Base-by-base conservation (phyloP, 1,284 basidiomycete species). In the Ustilago xerochloae region DNA sequence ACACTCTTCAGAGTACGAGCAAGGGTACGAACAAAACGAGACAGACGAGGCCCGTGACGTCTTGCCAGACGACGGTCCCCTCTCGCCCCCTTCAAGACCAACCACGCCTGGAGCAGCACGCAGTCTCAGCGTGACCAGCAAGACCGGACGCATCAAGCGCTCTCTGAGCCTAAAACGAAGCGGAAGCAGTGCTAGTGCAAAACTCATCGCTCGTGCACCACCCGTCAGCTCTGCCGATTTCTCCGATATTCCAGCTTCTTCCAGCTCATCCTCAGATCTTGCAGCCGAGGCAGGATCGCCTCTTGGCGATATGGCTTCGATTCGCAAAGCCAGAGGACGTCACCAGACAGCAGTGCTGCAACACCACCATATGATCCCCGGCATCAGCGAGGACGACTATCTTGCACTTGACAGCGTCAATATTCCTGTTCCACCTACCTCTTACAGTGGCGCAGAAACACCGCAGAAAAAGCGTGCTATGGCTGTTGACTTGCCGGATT, bases 141-240 rank as follows among this genome's bases (percentile, higher is more conserved):
- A 50, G 46, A 50, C 69, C 1, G 70, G 53, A 0, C 58, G 61
- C 1, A 63, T 76, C 64, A 63, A 60, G 53, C 73, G 74, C 18
- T 73, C 74, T 3, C 54, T 76, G 18, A 68, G 63, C 30, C 65
- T 76, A 46, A 73, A 77, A 52, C 36, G 69, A 13, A 68, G 65
- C 28, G 54, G 48, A 1, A 70, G 65, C 39, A 59, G 28, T 3
- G 70, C 65, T 0, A 62, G 63, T 38, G 49, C 63, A 9, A 69
- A 59, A 9, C 66, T 77, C 8, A 63, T 63, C 9, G 55, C 63
- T 6, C 62, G 74, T n/a, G 74, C 74, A 15, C 70, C 74, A 13
- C 74, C 74, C 6, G 74, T 77, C 6, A 73, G 70, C 59, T 77
- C 74, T 3, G 65, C 58, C 15, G 71, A 77, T 39, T 70, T 73